phyloP scores from a whole-genome alignment of 768 basidiomycete species.

The Lentinus tigrinus region DNA sequence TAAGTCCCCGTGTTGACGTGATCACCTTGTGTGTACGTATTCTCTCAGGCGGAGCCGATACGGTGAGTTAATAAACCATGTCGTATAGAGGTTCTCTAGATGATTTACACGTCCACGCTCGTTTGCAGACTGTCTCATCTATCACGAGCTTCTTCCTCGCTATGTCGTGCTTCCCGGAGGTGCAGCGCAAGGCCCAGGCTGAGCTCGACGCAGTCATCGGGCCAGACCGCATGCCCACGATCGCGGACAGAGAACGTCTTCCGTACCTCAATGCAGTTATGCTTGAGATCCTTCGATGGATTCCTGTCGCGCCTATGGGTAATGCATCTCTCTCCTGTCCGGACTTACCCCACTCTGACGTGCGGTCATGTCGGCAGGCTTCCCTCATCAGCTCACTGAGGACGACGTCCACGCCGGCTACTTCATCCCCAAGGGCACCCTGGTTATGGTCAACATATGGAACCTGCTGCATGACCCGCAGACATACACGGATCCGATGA shows the following conservation, averaged over 20 bases:
- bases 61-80: conserved; percentile 5
- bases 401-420: conserved; percentile 30
- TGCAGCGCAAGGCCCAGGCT: conserved; percentile 37
- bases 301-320: conserved; percentile 35
- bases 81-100: neutral
- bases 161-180: conserved; percentile 37
- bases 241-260: conserved; percentile 18
- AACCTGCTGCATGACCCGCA: conserved; percentile 26
- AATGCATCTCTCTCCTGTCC: neutral
- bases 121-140: conserved; percentile 32
- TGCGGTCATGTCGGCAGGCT: conserved; percentile 11
- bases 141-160: conserved; percentile 25
- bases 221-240: conserved; percentile 44
- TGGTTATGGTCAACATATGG: conserved; percentile 29
- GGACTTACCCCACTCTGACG: neutral
- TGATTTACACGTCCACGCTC: neutral
- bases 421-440: conserved; percentile 29
- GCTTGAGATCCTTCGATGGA: conserved; percentile 36
- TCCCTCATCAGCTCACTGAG: conserved; percentile 22
- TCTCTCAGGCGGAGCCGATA: conserved; percentile 19
- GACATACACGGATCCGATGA: conserved; percentile 21
- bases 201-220: conserved; percentile 37
- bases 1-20: neutral
- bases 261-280: conserved; percentile 26
- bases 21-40: neutral